Evolutionary conservation across 306 rosid genomes (phyloP).

Genomic region (Prunus persica): DNA sequence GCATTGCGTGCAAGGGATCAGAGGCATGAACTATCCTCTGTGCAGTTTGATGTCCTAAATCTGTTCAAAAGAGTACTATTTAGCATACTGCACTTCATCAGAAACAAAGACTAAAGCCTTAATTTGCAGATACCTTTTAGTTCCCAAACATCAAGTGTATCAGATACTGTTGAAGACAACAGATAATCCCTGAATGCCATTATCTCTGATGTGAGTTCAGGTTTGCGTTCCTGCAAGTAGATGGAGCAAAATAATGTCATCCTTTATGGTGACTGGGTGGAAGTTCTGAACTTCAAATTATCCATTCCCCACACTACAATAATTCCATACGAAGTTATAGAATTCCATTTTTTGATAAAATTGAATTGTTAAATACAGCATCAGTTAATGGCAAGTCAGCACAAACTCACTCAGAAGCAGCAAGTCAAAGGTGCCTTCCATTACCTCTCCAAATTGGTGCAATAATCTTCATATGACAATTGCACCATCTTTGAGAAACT

Average conservation of each 20-base stretch:
- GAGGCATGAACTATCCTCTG: conserved; percentile 97
- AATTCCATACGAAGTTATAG: not conserved
- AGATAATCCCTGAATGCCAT: conserved; percentile 95
- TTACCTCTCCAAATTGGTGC: not conserved
- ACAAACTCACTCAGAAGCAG: not conserved
- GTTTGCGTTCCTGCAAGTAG: conserved; percentile 77
- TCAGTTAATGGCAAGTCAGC: not conserved
- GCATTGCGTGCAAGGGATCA: conserved; percentile 98
- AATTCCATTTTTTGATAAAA: not conserved
- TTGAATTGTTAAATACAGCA: not conserved
- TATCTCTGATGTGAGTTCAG: conserved; percentile 77
- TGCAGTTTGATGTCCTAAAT: conserved; percentile 96
- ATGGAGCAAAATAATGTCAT: not conserved
- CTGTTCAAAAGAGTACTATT: conserved; percentile 42
- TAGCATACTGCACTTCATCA: conserved; percentile 15
- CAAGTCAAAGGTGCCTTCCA: not conserved
- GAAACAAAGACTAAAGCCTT: conserved; percentile 8
- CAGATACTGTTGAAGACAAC: conserved; percentile 83
- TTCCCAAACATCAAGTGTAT: conserved; percentile 97
- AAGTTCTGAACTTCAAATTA: not conserved
- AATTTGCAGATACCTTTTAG: conserved; percentile 64
- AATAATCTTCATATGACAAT: not conserved
- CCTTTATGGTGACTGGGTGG: not conserved
- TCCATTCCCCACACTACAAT: not conserved
- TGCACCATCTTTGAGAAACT: not conserved